These are phyloP conservation scores for Penicillium hesseltinei DNA, from an alignment of 2,329 filamentous ascomycete genomes.

Conservation along the genomic window DNA sequence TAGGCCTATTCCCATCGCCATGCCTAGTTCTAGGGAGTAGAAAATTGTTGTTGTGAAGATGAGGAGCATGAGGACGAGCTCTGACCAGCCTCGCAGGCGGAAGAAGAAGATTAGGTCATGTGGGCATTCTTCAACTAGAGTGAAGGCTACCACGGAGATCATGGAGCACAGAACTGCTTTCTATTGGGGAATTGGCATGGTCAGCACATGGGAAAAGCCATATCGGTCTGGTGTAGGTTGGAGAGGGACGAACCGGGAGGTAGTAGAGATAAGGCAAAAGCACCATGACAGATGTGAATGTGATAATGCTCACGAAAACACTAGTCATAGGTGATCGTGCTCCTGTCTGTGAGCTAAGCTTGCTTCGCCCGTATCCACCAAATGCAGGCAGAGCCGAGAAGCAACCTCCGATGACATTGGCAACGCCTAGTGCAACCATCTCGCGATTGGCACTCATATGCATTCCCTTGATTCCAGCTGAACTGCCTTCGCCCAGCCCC, in stretches of 20 bases:
- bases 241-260: constrained; percentile 69
- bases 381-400: constrained; percentile 94
- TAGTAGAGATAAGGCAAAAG: constrained; percentile 92
- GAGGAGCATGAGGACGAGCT: constrained; percentile 80
- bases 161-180: constrained; percentile 92
- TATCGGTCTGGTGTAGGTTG: background rate
- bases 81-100: constrained; percentile 78
- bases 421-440: constrained; percentile 83
- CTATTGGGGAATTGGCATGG: constrained; percentile 43
- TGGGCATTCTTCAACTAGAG: constrained; percentile 90
- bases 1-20: constrained; percentile 88
- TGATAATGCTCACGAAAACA: constrained; percentile 78
- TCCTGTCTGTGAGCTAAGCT: constrained; percentile 89
- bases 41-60: constrained; percentile 93
- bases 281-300: constrained; percentile 75
- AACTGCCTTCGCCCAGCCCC: constrained; percentile 65
- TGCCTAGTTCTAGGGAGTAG: constrained; percentile 89
- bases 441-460: constrained; percentile 88
- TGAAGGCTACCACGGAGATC: constrained; percentile 93
- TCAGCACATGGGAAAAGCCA: background rate
- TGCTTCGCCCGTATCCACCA: constrained; percentile 92
- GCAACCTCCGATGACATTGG: constrained; percentile 85
- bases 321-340: constrained; percentile 93
- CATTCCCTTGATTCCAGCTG: constrained; percentile 71
- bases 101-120: constrained; percentile 90